Evolutionary conservation across 2,329 filamentous ascomycete genomes (phyloP).

Genomic region (Myrmaecium sp.): DNA sequence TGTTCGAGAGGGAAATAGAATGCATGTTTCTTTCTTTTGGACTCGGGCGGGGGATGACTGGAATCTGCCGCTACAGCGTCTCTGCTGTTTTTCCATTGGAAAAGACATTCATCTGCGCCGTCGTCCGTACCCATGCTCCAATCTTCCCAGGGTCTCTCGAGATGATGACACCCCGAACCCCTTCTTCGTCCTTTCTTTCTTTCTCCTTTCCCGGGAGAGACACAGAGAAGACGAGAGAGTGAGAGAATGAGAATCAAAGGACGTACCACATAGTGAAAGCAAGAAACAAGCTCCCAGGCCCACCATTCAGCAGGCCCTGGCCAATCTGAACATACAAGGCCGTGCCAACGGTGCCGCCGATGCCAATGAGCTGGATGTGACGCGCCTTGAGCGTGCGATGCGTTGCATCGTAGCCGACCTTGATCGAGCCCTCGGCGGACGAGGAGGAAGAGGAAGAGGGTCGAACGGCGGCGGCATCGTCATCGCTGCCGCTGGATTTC

Average conservation of each 20-base stretch:
- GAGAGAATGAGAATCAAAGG: constrained; percentile 5
- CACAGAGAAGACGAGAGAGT: too few relatives aligned
- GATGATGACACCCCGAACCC: neutral
- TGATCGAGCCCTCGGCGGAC: constrained; percentile 15
- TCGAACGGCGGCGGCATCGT: constrained; percentile 9
- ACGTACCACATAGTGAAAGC: constrained; percentile 30
- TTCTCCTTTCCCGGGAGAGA: too few relatives aligned
- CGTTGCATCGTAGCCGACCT: constrained; percentile 20
- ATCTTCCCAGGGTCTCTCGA: neutral
- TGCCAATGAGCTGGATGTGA: constrained; percentile 31
- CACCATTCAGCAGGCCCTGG: constrained; percentile 27
- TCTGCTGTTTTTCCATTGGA: too few relatives aligned
- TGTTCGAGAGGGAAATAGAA: too few relatives aligned
- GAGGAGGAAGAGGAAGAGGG: too few relatives aligned
- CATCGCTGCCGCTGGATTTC: constrained; percentile 7
- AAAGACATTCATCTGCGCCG: too few relatives aligned
- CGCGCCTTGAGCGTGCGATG: constrained; percentile 28
- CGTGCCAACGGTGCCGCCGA: constrained; percentile 30
- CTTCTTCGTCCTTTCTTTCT: neutral
- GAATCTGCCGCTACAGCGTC: too few relatives aligned
- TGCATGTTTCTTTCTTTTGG: too few relatives aligned
- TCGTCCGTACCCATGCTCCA: too few relatives aligned
- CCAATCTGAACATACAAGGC: constrained; percentile 31
- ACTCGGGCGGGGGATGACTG: too few relatives aligned
- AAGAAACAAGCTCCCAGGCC: constrained; percentile 28